These are phyloP conservation scores for Pythium apleroticum DNA, from an alignment of 352 stramenopile genomes.

Conservation along the genomic window DNA sequence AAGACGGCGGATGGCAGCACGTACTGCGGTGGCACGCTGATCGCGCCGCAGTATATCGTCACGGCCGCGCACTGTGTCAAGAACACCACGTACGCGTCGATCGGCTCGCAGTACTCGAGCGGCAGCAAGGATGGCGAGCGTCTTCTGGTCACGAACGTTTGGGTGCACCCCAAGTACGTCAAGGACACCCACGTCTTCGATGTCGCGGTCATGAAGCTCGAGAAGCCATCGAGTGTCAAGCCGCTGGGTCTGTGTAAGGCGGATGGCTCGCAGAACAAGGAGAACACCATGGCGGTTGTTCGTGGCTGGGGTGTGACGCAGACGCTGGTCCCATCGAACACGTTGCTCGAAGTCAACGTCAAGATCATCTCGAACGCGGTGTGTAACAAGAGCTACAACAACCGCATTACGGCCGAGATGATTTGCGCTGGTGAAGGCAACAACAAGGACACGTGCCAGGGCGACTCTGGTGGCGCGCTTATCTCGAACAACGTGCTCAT, in stretches of 20 bases:
- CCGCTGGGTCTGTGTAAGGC: conserved; percentile 35
- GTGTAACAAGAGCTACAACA: conserved; percentile 58
- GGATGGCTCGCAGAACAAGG: conserved; percentile 52
- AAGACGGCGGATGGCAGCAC: conserved; percentile 35
- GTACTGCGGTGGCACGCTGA: conserved; percentile 69
- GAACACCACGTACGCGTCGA: conserved; percentile 43
- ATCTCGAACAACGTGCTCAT: conserved; percentile 52
- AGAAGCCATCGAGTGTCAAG: conserved; percentile 34
- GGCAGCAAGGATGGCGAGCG: conserved; percentile 46
- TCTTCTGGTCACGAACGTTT: conserved; percentile 43
- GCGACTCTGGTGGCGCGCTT: conserved; percentile 64
- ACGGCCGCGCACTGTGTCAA: conserved; percentile 77
- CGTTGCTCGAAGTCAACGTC: conserved; percentile 57
- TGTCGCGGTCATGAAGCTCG: conserved; percentile 57
- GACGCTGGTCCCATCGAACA: conserved; percentile 34
- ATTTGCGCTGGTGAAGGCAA: conserved; percentile 50
- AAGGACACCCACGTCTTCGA: conserved; percentile 54
- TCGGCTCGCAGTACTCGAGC: conserved; percentile 46
- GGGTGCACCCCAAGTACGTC: conserved; percentile 55
- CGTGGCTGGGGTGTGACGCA: conserved; percentile 63
- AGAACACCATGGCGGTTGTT: conserved; percentile 51
- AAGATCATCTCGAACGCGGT: conserved; percentile 54
- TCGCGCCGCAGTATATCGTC: conserved; percentile 62
- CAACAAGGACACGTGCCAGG: conserved; percentile 62
- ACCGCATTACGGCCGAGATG: conserved; percentile 62